Base-by-base conservation (phyloP, 2,329 filamentous ascomycete genomes). In the Pestalotiopsis sp. region DNA sequence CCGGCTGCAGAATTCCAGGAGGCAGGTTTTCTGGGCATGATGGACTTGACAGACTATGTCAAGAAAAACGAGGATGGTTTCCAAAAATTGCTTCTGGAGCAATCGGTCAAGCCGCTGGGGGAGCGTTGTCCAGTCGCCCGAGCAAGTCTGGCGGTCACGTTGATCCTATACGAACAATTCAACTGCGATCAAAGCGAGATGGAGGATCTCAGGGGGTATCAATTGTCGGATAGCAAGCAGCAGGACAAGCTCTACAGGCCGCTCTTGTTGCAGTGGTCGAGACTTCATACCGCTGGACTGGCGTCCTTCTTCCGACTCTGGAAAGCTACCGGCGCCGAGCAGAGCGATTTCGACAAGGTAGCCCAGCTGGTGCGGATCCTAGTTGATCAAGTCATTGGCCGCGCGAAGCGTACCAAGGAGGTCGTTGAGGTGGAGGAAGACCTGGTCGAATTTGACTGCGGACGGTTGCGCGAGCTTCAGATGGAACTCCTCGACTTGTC, bases 1-100 rank as follows among this genome's bases (percentile, higher is more conserved):
- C 96, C 96, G 3, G 91, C 91, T 0, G 87, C 87, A 74, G 96
- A 99, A 74, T 98, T 99, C 77, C 91, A 94, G 23, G 85, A 89
- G 52, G 92, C 93, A 36, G 96, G 96, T 0, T 98, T 95, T 78
- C 81, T 99, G 66, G 96, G 96, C 36, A 93, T 99, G 89, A 98
- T 99, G 95, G 96, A 99, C 79, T 81, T 99, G 75, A 93, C 94
- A 2, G 95, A 98, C 79, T 99, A 94, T 78, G 94, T 97, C 63
- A 89, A 92, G 76, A 97, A 94, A 78, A 91, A 97, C 77, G 94
- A 97, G 78, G 95, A 98, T 77, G 90, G 90, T 12, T 98, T 97
- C 74, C 95, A 97, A 78, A 98, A 97, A 81, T 85, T 97, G 73
- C 83, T 99, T 17, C 84, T 98, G 45, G 96, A 99, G 80, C 96